These are phyloP conservation scores for Pyronema omphalodes DNA, from an alignment of 495 filamentous ascomycete species.

Conservation along the genomic window DNA sequence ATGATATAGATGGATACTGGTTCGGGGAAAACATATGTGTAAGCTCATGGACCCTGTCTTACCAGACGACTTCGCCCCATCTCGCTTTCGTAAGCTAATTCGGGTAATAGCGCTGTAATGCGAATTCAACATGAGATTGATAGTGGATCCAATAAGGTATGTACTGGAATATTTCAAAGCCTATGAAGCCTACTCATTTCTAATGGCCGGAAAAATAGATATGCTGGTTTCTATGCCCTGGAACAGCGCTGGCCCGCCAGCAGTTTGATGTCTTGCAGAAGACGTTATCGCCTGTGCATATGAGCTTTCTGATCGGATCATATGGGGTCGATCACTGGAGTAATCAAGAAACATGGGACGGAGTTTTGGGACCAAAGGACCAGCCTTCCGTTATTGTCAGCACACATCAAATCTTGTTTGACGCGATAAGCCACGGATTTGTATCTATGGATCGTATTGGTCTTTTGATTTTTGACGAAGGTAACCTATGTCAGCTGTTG, in stretches of 20 bases:
- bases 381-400: slow-evolving; percentile 13
- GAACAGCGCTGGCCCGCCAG: slow-evolving; percentile 53
- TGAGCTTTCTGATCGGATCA: slow-evolving; percentile 44
- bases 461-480: slow-evolving; percentile 81
- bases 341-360: slow-evolving; percentile 52
- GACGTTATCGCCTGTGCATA: slow-evolving; percentile 44
- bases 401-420: slow-evolving; percentile 33
- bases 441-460: slow-evolving; percentile 46
- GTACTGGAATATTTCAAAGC: slow-evolving; percentile 6
- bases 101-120: slow-evolving; percentile 45
- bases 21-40: slow-evolving; percentile 85
- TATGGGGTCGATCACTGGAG: slow-evolving; percentile 60
- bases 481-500: slow-evolving; percentile 26
- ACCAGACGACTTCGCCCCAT: background rate
- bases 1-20: slow-evolving; percentile 73
- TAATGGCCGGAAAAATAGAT: background rate
- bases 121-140: slow-evolving; percentile 66
- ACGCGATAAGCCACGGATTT: slow-evolving; percentile 68
- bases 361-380: slow-evolving; percentile 31
- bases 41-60: slow-evolving; percentile 22
- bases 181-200: background rate
- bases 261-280: slow-evolving; percentile 44
- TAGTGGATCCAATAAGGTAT: slow-evolving; percentile 41
- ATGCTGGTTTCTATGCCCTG: slow-evolving; percentile 69
- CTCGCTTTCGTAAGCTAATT: background rate